Evolutionary conservation across 331 rosid species (phyloP), one percentile per base, ranked within the genome.

Genomic region (Quercus phellos): DNA sequence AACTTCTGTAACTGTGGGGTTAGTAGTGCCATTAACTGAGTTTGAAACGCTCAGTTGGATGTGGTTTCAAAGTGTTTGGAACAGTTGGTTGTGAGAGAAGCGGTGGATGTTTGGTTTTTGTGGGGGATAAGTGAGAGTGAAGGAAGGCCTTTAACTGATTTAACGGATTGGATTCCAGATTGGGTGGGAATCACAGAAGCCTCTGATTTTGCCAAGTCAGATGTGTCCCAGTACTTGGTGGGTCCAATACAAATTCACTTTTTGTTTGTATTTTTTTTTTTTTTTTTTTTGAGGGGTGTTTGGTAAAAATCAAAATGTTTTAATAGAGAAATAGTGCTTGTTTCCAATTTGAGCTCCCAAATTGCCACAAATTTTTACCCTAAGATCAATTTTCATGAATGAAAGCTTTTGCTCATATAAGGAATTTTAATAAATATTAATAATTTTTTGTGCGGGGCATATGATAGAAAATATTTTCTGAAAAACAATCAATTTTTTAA

Each of bases 1-100:
- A 90, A 85, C 55, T 90, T 91, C 78, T 90, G 94, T 43, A 80
- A 73, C n/a, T 86, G 94, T 54, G 97, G 93, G 72, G 87, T 90
- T 78, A 91, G 75, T 80, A 95, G 74, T 76, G 98, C 98, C 99
- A 95, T 95, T 54, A 5, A 67, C 87, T 46, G 77, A 72, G 79
- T 77, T 68, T 51, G 68, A 72, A 24, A 13, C 24, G 35, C 72
- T 22, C 74, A 32, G 70, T 29, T 3, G 59, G 68, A 42, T 4
- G 50, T 38, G 46, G n/a, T 30, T 38, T 71, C 5, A 59, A 43
- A 24, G 72, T 0, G 27, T 11, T 17, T 26, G 60, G 66, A 72
- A 78, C 43, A 24, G 11, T 55, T 35, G 50, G 24, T 76, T 5
- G 51, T 24, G 66, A 56, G 27, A 22, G 26, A 34, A 35, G 59